Evolutionary conservation across 1,284 basidiomycete species (phyloP).

Genomic region (Pholiota adiposa): DNA sequence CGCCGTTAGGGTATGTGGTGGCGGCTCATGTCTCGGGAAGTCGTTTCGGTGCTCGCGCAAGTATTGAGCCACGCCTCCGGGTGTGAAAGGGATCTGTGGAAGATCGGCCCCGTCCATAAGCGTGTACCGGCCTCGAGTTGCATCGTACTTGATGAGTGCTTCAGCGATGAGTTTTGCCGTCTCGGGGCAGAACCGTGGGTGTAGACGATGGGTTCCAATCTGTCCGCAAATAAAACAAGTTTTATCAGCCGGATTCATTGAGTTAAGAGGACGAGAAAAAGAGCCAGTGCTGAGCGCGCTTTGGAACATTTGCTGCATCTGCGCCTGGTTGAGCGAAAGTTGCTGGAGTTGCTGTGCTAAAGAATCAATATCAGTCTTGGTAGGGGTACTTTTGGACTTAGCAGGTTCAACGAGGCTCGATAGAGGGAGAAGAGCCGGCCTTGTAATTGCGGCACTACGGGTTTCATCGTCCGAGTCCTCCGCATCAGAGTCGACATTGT

Average conservation of each 20-base stretch:
- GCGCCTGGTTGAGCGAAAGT: no score
- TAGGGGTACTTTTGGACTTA: not conserved
- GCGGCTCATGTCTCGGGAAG: not conserved
- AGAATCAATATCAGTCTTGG: not conserved
- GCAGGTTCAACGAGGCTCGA: not conserved
- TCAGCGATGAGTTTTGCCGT: no score
- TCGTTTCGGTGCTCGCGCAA: not conserved
- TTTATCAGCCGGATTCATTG: not conserved
- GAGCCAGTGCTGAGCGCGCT: not conserved
- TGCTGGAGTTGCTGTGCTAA: constrained; percentile 8
- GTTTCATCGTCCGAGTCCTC: not conserved
- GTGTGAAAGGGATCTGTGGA: no score
- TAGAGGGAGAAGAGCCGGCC: not conserved
- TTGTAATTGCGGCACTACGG: not conserved
- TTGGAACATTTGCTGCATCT: not conserved
- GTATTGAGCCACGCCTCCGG: no score
- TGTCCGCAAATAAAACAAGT: no score
- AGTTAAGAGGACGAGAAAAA: not conserved
- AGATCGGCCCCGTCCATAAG: not conserved
- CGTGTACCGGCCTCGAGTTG: no score
- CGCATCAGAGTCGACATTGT: not conserved
- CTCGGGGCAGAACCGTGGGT: no score
- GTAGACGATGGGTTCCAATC: no score
- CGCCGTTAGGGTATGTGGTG: not conserved
- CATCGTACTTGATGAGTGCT: no score